Percentiles rank a stretch among this genome's conserved stretches.
These are phyloP conservation scores for Thozetella sp. DNA, from an alignment of 495 filamentous ascomycete species.

Conservation along the genomic window DNA sequence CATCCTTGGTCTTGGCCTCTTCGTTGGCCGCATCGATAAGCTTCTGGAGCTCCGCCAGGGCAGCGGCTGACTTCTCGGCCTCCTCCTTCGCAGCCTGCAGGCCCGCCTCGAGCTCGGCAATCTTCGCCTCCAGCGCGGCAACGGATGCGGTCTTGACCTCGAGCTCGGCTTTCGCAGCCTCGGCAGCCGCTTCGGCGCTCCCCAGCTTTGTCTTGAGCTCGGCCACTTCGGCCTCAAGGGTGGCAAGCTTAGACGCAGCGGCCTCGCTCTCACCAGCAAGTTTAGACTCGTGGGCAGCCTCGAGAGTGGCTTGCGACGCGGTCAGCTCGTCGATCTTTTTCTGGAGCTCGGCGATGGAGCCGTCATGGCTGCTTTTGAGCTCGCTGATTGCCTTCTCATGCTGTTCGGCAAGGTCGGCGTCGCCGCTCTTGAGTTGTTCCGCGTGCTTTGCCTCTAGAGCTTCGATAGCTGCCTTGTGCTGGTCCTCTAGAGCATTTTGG, in stretches of 20 bases:
- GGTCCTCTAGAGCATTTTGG: slow-evolving; percentile 36
- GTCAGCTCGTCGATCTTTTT: slow-evolving; percentile 43
- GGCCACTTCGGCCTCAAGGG: slow-evolving; percentile 39
- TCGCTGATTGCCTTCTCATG: slow-evolving; percentile 39
- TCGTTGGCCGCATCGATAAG: slow-evolving; percentile 37
- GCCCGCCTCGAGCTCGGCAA: slow-evolving; percentile 35
- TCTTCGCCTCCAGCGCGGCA: slow-evolving; percentile 30
- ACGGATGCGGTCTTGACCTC: slow-evolving; percentile 28
- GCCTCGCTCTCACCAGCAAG: slow-evolving; percentile 26
- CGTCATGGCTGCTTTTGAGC: slow-evolving; percentile 41
- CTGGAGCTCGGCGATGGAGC: slow-evolving; percentile 36
- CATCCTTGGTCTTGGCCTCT: slow-evolving; percentile 41
- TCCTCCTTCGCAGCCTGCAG: slow-evolving; percentile 36
- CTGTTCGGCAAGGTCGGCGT: slow-evolving; percentile 21
- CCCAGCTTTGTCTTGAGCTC: slow-evolving; percentile 39
- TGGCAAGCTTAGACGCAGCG: slow-evolving; percentile 30
- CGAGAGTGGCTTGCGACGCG: slow-evolving; percentile 21
- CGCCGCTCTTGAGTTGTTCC: slow-evolving; percentile 37
- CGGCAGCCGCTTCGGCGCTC: slow-evolving; percentile 29
- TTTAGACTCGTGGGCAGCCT: slow-evolving; percentile 28
- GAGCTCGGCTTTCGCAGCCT: slow-evolving; percentile 38
- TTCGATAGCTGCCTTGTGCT: slow-evolving; percentile 37
- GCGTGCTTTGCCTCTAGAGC: slow-evolving; percentile 41
- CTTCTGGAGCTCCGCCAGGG: slow-evolving; percentile 40
- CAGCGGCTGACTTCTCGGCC: slow-evolving; percentile 31